phyloP scores from a whole-genome alignment of 2,329 filamentous ascomycete species.

The Epicoccum nigrum region DNA sequence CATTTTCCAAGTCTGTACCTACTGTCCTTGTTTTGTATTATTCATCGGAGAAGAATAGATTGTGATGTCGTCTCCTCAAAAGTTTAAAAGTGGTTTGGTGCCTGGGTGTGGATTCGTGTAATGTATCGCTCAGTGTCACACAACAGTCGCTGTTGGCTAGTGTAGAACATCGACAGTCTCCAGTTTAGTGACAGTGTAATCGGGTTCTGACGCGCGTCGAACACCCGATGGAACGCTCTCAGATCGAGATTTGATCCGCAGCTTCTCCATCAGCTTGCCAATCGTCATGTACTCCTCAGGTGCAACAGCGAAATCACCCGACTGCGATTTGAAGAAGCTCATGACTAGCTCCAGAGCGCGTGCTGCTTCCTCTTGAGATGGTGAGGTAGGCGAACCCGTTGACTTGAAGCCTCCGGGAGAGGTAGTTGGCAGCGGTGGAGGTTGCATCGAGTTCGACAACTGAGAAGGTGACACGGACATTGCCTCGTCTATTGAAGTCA shows the following conservation, averaged over 20 bases:
- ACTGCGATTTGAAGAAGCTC: conserved; percentile 77
- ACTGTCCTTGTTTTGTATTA: conserved; percentile 2
- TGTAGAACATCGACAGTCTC: conserved; percentile 41
- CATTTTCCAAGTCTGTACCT: neutral
- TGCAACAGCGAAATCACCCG: conserved; percentile 72
- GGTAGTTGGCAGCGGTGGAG: conserved; percentile 52
- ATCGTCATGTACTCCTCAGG: conserved; percentile 79
- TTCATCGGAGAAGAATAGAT: conserved; percentile 4
- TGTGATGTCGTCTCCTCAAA: neutral
- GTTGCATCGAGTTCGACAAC: conserved; percentile 53
- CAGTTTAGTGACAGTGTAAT: conserved; percentile 38
- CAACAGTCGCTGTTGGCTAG: conserved; percentile 24
- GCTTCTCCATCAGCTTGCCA: conserved; percentile 82
- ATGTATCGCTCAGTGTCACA: conserved; percentile 12
- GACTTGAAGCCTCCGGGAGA: conserved; percentile 35
- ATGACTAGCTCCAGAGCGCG: conserved; percentile 81
- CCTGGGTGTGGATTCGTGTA: conserved; percentile 14
- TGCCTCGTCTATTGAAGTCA: conserved; percentile 51
- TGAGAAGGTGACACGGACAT: conserved; percentile 46
- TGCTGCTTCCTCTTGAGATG: conserved; percentile 83
- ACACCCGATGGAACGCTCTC: conserved; percentile 41
- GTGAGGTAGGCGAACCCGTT: conserved; percentile 60
- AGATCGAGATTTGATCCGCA: conserved; percentile 68
- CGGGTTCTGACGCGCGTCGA: conserved; percentile 46
- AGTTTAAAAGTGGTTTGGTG: conserved; percentile 14